Evolutionary conservation across 1,284 basidiomycete species (phyloP), one percentile per base, ranked within the genome.

Genomic region (Mycena sp.): DNA sequence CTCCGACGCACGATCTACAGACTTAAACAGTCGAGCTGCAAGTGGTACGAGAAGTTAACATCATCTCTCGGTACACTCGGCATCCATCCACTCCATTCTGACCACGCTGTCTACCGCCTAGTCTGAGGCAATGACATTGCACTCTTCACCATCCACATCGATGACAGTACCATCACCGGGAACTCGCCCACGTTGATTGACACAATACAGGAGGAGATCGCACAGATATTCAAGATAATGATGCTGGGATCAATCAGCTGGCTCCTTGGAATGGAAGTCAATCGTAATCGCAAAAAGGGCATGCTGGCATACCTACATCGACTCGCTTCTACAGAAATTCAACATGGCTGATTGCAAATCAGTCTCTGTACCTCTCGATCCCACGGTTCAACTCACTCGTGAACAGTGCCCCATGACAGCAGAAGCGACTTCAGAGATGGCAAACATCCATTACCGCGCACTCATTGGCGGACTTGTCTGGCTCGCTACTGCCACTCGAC

Each of bases 381-480:
- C 69, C 14, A 72, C 70, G 32, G 28, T 25, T 2, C 55, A 59
- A 11, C n/a, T 57, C 10, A 67, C 35, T 30, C 52, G 4, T 17
- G 65, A 26, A 0, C 63, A 23, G 38, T 52, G 58, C 7, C 63
- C 73, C 0, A 30, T 14, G 23, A 48, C 44, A 0, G 23, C 38
- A 12, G 35, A 44, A 12, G 48, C 58, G 12, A 37, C 35, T n/a
- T 44, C 58, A 1, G 38, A 40, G 19, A 72, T 71, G 69, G 16
- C 51, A 11, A 35, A 68, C 16, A 49, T 64, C 5, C 72, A 65
- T 7, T 76, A 74, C 68, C 61, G 67, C 14, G 70, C 57, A 19
- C 69, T 69, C 46, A 49, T 75, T 17, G 70, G 72, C 17, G 65
- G 57, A 6, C 64, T 74, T 29, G 68, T 72, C 58, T 74, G 72